These are phyloP conservation scores for Globisporangium middletonii DNA, from an alignment of 352 stramenopile genomes.

Conservation along the genomic window DNA sequence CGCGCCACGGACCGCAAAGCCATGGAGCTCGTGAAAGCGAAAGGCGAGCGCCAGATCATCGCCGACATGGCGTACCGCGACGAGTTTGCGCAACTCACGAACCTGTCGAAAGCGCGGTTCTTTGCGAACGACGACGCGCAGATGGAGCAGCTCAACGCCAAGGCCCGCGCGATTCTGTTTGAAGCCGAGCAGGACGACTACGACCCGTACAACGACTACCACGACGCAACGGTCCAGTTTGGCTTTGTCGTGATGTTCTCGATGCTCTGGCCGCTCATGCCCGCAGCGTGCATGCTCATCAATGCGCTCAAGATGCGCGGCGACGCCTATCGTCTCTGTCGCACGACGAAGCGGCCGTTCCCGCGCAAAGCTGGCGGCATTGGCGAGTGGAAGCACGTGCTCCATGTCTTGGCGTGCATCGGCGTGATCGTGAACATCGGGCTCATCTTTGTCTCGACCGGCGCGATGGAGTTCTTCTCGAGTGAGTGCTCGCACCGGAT, in stretches of 20 bases:
- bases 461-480: conserved; percentile 72
- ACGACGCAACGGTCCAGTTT: conserved; percentile 77
- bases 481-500: conserved; percentile 42
- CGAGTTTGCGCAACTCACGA: conserved; percentile 37
- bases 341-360: conserved; percentile 66
- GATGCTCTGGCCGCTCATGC: conserved; percentile 81
- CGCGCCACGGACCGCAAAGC: conserved; percentile 48
- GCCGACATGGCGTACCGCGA: conserved; percentile 54
- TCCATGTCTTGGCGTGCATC: conserved; percentile 58
- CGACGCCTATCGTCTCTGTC: conserved; percentile 68
- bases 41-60: conserved; percentile 52
- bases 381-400: conserved; percentile 65
- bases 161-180: conserved; percentile 65
- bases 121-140: conserved; percentile 59
- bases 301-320: conserved; percentile 78
- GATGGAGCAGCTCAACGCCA: conserved; percentile 62
- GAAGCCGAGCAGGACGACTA: conserved; percentile 74
- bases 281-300: conserved; percentile 63
- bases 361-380: conserved; percentile 67
- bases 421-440: conserved; percentile 75
- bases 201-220: conserved; percentile 79
- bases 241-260: conserved; percentile 87
- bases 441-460: conserved; percentile 73
- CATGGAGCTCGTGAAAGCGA: conserved; percentile 59
- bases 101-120: conserved; percentile 59